Percentiles rank a stretch among this genome's conserved stretches.
Conservation (phyloP, 257 asterid genomes). For the Solanum lignicaule region DNA sequence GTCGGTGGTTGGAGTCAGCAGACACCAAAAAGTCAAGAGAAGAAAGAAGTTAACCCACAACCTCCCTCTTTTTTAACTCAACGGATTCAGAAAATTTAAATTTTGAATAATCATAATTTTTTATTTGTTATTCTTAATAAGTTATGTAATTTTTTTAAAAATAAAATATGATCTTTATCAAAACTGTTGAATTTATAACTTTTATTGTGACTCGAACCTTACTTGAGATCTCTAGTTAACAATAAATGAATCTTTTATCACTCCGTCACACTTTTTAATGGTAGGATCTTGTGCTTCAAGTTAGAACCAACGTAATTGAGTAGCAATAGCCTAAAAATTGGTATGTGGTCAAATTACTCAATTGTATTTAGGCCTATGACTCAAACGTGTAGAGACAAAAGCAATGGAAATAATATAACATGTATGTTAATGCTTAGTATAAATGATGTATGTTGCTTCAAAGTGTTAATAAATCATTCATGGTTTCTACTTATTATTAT, state of each 20-base stretch:
- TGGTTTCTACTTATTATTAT: not conserved
- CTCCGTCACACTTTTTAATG: not conserved
- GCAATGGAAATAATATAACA: not conserved
- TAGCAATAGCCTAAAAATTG: not conserved
- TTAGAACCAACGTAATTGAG: not conserved
- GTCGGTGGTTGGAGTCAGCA: conserved; percentile 15
- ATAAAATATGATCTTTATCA: not conserved
- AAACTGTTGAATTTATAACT: too few relatives aligned
- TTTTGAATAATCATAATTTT: not conserved
- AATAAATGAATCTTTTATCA: rapidly evolving
- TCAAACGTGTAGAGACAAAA: not conserved
- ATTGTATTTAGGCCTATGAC: not conserved
- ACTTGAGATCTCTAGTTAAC: not conserved
- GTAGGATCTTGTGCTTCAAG: not conserved
- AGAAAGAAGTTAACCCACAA: not conserved
- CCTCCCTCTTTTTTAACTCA: not conserved
- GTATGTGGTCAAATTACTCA: not conserved
- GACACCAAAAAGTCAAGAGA: conserved; percentile 5
- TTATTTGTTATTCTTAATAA: not conserved
- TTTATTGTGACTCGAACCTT: not conserved
- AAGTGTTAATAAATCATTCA: not conserved
- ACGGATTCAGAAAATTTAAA: not conserved
- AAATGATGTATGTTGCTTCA: not conserved
- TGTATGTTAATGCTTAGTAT: not conserved
- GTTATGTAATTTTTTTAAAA: not conserved